Percentiles rank a stretch among this genome's conserved stretches.
These are phyloP conservation scores for Scheffersomyces ergatensis DNA, from an alignment of 805 yeast genomes.

Conservation along the genomic window DNA sequence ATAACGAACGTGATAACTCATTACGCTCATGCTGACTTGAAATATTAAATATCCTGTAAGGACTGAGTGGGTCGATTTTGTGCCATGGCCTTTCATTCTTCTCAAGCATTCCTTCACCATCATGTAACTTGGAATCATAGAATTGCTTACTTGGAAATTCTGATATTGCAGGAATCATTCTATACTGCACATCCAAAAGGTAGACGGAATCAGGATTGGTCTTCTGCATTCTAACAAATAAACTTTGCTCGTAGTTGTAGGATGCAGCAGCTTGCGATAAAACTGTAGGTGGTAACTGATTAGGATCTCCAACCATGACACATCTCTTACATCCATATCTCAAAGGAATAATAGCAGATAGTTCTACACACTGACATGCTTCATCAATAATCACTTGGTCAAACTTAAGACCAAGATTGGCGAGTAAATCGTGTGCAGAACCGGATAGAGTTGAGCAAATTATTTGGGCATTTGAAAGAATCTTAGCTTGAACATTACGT, in stretches of 20 bases:
- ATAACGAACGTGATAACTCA: constrained; percentile 63
- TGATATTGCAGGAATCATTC: constrained; percentile 96
- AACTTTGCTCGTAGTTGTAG: constrained; percentile 80
- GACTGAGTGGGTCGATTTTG: constrained; percentile 48
- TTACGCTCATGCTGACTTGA: constrained; percentile 62
- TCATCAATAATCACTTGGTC: constrained; percentile 94
- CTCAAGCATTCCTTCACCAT: constrained; percentile 72
- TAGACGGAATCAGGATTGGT: constrained; percentile 59
- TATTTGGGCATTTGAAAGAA: constrained; percentile 73
- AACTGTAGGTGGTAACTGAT: constrained; percentile 96
- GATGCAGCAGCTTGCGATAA: constrained; percentile 83
- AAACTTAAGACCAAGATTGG: constrained; percentile 70
- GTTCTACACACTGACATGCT: constrained; percentile 95
- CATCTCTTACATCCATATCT: constrained; percentile 88
- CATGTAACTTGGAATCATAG: constrained; percentile 67
- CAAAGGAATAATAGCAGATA: constrained; percentile 87
- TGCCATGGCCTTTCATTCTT: constrained; percentile 79
- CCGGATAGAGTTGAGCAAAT: constrained; percentile 93
- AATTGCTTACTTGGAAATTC: constrained; percentile 82
- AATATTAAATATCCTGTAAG: constrained; percentile 77
- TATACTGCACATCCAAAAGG: constrained; percentile 85
- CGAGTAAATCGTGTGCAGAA: constrained; percentile 84
- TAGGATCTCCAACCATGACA: constrained; percentile 98
- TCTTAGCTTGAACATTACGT: constrained; percentile 68
- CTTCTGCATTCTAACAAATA: constrained; percentile 90